Base-by-base conservation (phyloP, 768 basidiomycete genomes). In the Russula vinacea region DNA sequence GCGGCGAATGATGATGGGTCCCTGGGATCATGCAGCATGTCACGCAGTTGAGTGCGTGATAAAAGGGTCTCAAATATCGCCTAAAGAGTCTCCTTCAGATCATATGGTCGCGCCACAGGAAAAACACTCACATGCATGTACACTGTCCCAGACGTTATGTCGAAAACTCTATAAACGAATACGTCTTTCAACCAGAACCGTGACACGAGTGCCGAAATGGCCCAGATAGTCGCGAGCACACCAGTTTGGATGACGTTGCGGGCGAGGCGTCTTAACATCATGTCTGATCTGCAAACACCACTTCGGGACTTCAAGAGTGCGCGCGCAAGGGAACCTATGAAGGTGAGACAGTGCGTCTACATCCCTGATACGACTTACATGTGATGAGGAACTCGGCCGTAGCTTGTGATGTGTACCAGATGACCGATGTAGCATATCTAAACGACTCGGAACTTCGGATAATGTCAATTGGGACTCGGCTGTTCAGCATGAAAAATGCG, bases 41-140 rank as follows among this genome's bases (percentile, higher is more conserved):
- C 33, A 26, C 60, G 60, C 10, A 53, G 32, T 9, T 35, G 42
- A 29, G 8, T 7, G 14, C 59, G 59, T 16, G 40, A 42, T 7
- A 60, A 29, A 10, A 60, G 51, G n/a, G 39, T 42, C 1, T 53
- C 59, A 24, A 60, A 60, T 14, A 60, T 44, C 6, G 59, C 51
- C 59, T 60, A 13, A 16, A 22, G 1, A n/a, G 1, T 13, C 50
- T 44, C 13, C 19, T 32, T 52, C 14, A 22, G 29, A 52, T 14
- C n/a, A 17, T 19, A 7, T 6, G 16, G 39, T 33, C 9, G 3
- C 1, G 9, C 29, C 7, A 33, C 2, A 9, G 19, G 22, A 8
- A 7, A 52, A 16, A 14, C 26, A 60, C 50, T 60, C 51, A 60
- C 59, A n/a, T 53, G 59, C 16, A 50, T 42, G 40, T 60, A 59